Conservation (phyloP, 768 basidiomycete genomes). For the Amanita pseudoporphyria region DNA sequence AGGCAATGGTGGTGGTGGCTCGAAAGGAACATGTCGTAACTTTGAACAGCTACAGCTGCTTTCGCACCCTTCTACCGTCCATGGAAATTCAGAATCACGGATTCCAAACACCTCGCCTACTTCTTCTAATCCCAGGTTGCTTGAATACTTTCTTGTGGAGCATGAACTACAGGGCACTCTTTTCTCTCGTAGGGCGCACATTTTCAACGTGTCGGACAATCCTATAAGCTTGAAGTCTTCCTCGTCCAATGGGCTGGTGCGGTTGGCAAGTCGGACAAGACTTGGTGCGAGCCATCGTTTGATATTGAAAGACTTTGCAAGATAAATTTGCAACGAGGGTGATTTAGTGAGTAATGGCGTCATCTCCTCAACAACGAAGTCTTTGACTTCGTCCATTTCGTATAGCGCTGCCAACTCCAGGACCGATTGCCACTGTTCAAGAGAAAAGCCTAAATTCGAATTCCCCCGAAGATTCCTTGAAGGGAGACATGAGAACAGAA, state of each 20-base stretch:
- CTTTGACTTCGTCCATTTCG: constrained; percentile 11
- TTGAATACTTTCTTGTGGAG: too few relatives aligned
- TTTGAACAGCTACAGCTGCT: not conserved
- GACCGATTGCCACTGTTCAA: constrained; percentile 26
- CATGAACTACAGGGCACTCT: too few relatives aligned
- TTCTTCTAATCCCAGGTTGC: not conserved
- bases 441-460: not conserved
- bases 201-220: not conserved
- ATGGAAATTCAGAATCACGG: not conserved
- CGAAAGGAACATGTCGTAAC: too few relatives aligned
- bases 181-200: not conserved
- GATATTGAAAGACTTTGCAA: not conserved
- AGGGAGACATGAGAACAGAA: not conserved
- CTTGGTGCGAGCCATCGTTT: not conserved
- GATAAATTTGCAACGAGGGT: not conserved
- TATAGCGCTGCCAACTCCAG: constrained; percentile 29
- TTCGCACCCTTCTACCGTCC: not conserved
- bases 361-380: not conserved
- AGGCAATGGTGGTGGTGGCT: too few relatives aligned
- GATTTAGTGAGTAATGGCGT: not conserved
- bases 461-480: not conserved
- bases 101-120: not conserved
- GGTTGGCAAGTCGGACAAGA: not conserved
- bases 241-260: not conserved
- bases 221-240: not conserved